phyloP scores from a whole-genome alignment of 495 filamentous ascomycete genomes.

The Tuber calosporum region DNA sequence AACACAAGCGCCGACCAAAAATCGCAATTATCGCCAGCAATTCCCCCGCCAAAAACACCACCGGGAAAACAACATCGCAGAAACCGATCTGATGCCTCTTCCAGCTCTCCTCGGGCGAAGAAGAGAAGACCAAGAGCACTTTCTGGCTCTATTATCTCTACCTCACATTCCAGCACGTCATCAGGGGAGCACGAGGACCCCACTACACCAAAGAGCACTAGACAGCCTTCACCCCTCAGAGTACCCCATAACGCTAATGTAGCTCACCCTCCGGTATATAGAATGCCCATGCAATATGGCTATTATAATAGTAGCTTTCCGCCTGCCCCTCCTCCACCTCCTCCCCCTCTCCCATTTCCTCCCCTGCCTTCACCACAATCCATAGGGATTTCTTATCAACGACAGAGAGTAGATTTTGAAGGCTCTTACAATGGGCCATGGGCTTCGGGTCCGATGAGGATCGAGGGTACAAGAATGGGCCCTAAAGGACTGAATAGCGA shows the following conservation, averaged over 20 bases:
- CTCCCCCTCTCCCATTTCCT: conserved; percentile 5
- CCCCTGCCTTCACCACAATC: conserved; percentile 5
- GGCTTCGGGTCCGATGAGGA: conserved; percentile 1
- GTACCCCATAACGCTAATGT: conserved; percentile 1
- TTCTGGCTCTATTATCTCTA: background rate
- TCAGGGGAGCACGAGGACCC: background rate
- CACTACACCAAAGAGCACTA: conserved; percentile 1
- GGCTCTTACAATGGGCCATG: conserved; percentile 18
- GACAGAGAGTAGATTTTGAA: conserved; percentile 22
- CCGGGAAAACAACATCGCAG: background rate
- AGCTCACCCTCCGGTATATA: conserved; percentile 1
- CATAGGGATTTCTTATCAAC: conserved; percentile 13
- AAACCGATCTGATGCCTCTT: background rate
- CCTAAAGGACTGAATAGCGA: conserved; percentile 14
- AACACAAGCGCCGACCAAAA: background rate
- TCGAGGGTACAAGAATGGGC: conserved; percentile 5
- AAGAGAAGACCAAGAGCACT: background rate
- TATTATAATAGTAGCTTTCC: conserved; percentile 19
- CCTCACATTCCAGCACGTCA: background rate
- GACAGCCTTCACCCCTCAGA: background rate
- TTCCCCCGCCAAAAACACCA: background rate
- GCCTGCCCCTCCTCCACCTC: conserved; percentile 7
- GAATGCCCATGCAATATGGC: conserved; percentile 2
- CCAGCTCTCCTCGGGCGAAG: background rate
- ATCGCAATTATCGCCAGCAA: background rate